Evolutionary conservation across 805 yeast species (phyloP).

Genomic region (Cyberlindnera euphorbiiphila): DNA sequence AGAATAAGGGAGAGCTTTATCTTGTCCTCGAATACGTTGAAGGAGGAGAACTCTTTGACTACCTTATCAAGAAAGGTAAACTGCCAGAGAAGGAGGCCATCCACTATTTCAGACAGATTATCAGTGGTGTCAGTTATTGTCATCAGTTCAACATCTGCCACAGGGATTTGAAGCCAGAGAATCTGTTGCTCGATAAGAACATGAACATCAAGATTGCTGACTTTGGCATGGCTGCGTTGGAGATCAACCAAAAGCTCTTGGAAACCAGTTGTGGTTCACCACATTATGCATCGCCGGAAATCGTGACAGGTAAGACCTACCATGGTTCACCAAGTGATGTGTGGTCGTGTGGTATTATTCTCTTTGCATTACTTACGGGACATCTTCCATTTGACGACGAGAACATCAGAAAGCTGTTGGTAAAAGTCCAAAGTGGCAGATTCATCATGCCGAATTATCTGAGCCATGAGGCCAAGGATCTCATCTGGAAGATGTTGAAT

Average conservation of each 20-base stretch:
- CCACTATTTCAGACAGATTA: slow-evolving; percentile 81
- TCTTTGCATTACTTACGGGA: slow-evolving; percentile 91
- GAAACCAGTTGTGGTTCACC: slow-evolving; percentile 98
- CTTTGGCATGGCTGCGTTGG: slow-evolving; percentile 98
- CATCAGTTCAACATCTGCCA: slow-evolving; percentile 86
- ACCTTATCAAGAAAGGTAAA: slow-evolving; percentile 83
- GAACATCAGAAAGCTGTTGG: slow-evolving; percentile 77
- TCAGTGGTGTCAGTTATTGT: slow-evolving; percentile 78
- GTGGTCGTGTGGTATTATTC: slow-evolving; percentile 96
- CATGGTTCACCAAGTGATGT: slow-evolving; percentile 97
- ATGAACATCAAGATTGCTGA: slow-evolving; percentile 94
- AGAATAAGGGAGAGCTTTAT: slow-evolving; percentile 75
- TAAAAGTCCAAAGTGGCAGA: slow-evolving; percentile 89
- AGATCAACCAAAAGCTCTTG: slow-evolving; percentile 70
- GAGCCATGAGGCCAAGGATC: slow-evolving; percentile 81
- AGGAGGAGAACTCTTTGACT: slow-evolving; percentile 95
- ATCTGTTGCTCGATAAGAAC: slow-evolving; percentile 72
- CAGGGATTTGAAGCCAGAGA: slow-evolving; percentile 83
- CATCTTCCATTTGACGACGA: slow-evolving; percentile 97
- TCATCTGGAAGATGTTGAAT: slow-evolving; percentile 73
- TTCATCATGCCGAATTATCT: slow-evolving; percentile 79
- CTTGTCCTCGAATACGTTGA: slow-evolving; percentile 93
- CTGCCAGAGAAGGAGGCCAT: slow-evolving; percentile 88
- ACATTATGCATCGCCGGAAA: slow-evolving; percentile 97
- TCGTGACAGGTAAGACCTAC: slow-evolving; percentile 89